A percentile compares a stretch with the other conserved stretches of the same genome.
Evolutionary conservation across 768 basidiomycete species (phyloP).

Genomic region (Pholiota molesta): DNA sequence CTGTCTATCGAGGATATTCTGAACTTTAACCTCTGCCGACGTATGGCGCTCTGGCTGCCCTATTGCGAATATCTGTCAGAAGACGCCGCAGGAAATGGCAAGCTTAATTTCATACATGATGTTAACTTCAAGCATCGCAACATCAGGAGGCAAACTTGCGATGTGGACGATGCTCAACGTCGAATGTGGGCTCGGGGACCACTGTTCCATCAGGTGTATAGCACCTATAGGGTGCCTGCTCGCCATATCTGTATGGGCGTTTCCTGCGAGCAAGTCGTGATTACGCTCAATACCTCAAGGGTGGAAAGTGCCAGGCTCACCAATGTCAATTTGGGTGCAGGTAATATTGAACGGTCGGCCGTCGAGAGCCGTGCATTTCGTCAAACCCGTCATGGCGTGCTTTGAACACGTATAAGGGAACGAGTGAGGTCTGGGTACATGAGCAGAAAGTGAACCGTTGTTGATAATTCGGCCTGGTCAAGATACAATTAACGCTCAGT

Average conservation of each 20-base stretch:
- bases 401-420: constrained; percentile 77
- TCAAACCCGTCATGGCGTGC: constrained; percentile 78
- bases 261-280: constrained; percentile 44
- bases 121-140: constrained; percentile 70
- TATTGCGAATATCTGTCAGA: constrained; percentile 10
- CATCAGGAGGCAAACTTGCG: constrained; percentile 66
- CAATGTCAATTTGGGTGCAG: constrained; percentile 83
- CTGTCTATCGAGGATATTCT: neutral
- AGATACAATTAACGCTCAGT: neutral
- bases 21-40: constrained; percentile 31
- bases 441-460: constrained; percentile 80
- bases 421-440: constrained; percentile 66
- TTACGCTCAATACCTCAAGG: neutral
- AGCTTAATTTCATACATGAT: constrained; percentile 57
- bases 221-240: constrained; percentile 48
- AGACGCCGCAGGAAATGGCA: neutral
- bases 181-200: constrained; percentile 64
- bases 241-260: constrained; percentile 69
- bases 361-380: constrained; percentile 77
- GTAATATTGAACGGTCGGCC: constrained; percentile 75
- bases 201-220: constrained; percentile 70
- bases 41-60: constrained; percentile 32
- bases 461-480: constrained; percentile 75
- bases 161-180: constrained; percentile 77
- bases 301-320: constrained; percentile 31